Evolutionary conservation across 1,284 basidiomycete species (phyloP), one percentile per base, ranked within the genome.

Genomic region (Naganishia sp.): DNA sequence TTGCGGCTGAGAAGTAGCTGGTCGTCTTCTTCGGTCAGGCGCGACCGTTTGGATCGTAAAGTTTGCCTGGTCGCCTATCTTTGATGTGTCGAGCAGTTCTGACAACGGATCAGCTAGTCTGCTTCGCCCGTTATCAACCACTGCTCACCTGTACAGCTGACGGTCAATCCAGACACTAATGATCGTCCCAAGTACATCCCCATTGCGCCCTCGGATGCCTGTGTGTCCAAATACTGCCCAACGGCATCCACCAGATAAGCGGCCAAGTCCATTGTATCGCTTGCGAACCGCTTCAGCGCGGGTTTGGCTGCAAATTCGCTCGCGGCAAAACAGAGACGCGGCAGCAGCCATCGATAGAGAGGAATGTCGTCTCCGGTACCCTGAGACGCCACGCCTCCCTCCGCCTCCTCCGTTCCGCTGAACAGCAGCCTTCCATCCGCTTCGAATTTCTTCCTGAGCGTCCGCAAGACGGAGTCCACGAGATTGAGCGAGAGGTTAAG

Each of bases 261-360:
- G 2, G 70, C 71, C 0, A 71, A 60, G 3, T 71, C 69, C 39
- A 66, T 47, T 2, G 71, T 55, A 3, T 65, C 61, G 7, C 66
- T 41, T 11, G 68, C 65, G 10, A 73, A 67, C 6, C 17, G 45
- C 9, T 54, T 55, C 2, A 63, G 51, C 7, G 61, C 62, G 0
- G 65, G 57, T 9, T 64, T n/a, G 2, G 65, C 60, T 15, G 66
- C 65, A 13, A 71, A 70, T 25, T 62, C 60, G 5, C 66, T 65
- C 4, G 74, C 73, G 10, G 73, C 75, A 18, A 72, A 61, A 10
- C 77, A 67, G 7, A 79, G 55, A 15, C 76, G 67, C 0, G 77
- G 75, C 6, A 79, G 47, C 31, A 80, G 64, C 74, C 74, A 78
- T 46, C 75, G 71, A 66, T 74, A 80, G 25, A 78, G 68, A 0